Conservation (phyloP, 306 rosid genomes). For the Acacia crassicarpa region DNA sequence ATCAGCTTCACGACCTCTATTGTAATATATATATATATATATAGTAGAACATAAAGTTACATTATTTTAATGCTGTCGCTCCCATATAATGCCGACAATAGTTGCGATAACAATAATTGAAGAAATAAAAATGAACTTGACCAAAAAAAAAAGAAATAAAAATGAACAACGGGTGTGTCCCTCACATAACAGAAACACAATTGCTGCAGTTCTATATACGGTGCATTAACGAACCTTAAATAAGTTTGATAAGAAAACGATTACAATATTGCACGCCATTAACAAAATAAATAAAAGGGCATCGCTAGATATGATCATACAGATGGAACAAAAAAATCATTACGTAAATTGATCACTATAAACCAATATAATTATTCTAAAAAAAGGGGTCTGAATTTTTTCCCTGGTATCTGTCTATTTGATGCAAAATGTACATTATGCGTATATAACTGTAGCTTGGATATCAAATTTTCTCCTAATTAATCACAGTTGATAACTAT, state of each 20-base stretch:
- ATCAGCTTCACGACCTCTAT: background rate
- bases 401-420: background rate
- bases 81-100: background rate
- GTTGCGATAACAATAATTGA: background rate
- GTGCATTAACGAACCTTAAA: background rate
- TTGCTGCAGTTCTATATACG: background rate
- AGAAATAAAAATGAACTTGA: background rate
- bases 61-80: background rate
- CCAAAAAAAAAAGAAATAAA: background rate
- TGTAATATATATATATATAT: no score
- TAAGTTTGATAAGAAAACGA: background rate
- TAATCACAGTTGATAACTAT: background rate
- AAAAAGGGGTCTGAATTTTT: background rate
- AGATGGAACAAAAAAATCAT: background rate
- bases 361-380: background rate
- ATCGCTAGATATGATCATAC: background rate
- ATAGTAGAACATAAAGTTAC: background rate
- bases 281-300: background rate
- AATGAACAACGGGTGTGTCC: background rate
- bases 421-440: background rate
- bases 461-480: background rate
- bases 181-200: background rate
- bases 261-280: background rate
- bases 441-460: background rate
- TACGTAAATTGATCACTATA: background rate